Evolutionary conservation across 441 rosid genomes (phyloP), one percentile per base, ranked within the genome.

Genomic region (Gossypium lobatum): DNA sequence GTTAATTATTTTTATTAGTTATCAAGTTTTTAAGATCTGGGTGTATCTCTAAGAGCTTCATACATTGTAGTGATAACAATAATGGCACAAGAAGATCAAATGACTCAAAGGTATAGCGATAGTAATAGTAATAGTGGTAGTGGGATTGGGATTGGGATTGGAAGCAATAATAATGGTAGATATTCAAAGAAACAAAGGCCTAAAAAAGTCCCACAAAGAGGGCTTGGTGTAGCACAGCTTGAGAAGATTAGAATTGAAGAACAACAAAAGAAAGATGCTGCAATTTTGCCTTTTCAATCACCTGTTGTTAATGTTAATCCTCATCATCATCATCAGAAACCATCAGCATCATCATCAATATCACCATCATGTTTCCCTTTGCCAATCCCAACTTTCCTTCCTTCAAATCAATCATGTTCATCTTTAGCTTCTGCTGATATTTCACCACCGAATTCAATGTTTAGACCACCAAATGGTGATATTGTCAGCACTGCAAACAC

Each of bases 181-280:
- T 83, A 81, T 58, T 76, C 77, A 54, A 83, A 77, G 71, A 82
- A 78, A 42, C 84, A 74, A 59, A 87, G 83, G 79, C 83, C 80
- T 26, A 89, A 80, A 74, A 87, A 79, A 20, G 74, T 83, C 1
- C 93, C 93, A 10, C 86, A 79, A 68, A 73, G 91, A 78, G 91
- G 91, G 34, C 88, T 89, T 16, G 93, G 91, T 68, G 91, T 83
- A 39, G 89, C 93, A 3, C 87, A 87, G 20, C 80, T 88, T 39
- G 93, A 88, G 72, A 87, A 72, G 75, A 85, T 88, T 55, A 85
- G 89, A 64, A 58, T 86, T 2, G 86, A 86, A 75, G 86, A 88
- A 66, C 90, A 85, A 59, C 80, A 82, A 54, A 80, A 73, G 81
- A 85, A 77, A 73, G 78, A 78, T 58, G 28, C 62, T 57, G 21